Evolutionary conservation across 2,329 filamentous ascomycete genomes (phyloP).

Genomic region (Microthyrium microscopicum): DNA sequence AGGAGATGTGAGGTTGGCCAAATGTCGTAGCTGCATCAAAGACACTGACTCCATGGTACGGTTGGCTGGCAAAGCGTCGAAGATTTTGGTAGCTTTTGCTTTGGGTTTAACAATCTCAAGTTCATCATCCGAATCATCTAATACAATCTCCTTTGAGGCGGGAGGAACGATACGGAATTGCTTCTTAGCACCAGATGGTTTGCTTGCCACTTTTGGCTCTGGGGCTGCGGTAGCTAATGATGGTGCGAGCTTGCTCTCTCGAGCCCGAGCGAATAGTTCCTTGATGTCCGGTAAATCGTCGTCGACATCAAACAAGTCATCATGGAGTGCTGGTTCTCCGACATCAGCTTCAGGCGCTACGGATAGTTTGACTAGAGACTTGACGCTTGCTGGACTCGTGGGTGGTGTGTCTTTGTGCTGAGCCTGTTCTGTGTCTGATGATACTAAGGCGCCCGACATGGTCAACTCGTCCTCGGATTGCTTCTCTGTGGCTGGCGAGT

Average conservation of each 20-base stretch:
- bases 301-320: constrained; percentile 10
- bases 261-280: constrained; percentile 16
- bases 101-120: constrained; percentile 44
- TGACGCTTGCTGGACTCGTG: constrained; percentile 20
- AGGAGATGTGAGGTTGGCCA: constrained; percentile 56
- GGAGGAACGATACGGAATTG: constrained; percentile 10
- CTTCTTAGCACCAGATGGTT: constrained; percentile 10
- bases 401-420: constrained; percentile 24
- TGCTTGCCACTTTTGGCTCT: not conserved
- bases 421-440: constrained; percentile 43
- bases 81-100: constrained; percentile 32
- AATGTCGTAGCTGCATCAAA: constrained; percentile 50
- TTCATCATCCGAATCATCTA: constrained; percentile 41
- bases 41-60: constrained; percentile 47
- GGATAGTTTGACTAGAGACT: not conserved
- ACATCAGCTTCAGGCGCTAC: constrained; percentile 5
- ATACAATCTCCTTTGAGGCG: constrained; percentile 15
- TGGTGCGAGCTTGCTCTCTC: constrained; percentile 12
- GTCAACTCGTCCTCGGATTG: constrained; percentile 10
- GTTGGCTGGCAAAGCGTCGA: constrained; percentile 50
- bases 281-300: constrained; percentile 14
- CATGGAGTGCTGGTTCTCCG: not conserved
- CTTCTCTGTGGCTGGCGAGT: constrained; percentile 21
- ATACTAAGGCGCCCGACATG: constrained; percentile 24
- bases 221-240: constrained; percentile 9